phyloP scores from a whole-genome alignment of 2,329 filamentous ascomycete genomes.

The Purpureocillium takamizusanense region DNA sequence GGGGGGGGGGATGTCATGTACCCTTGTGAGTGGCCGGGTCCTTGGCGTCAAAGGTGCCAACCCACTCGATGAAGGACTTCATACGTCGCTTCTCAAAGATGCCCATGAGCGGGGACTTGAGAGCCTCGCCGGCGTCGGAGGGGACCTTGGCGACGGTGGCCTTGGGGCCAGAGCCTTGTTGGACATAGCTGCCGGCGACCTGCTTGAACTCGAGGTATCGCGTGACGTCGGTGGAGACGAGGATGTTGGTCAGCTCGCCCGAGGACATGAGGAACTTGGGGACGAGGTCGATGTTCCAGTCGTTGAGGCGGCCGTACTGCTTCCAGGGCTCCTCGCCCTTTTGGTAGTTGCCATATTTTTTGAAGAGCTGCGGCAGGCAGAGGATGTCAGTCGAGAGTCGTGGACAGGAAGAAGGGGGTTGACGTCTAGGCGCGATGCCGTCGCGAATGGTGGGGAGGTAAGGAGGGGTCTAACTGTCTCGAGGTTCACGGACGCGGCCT shows the following conservation, averaged over 20 bases:
- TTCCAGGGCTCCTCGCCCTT: constrained; percentile 88
- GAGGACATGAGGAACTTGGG: constrained; percentile 99
- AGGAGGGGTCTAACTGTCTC: constrained; percentile 60
- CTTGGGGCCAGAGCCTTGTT: constrained; percentile 74
- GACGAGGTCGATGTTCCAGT: constrained; percentile 99
- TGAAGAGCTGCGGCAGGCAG: constrained; percentile 63
- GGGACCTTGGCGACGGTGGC: constrained; percentile 96
- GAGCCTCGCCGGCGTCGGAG: constrained; percentile 81
- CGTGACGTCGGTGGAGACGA: constrained; percentile 90
- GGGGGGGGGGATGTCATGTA: constrained; percentile 28
- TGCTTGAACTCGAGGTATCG: constrained; percentile 88
- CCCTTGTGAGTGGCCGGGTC: constrained; percentile 86
- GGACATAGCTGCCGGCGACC: constrained; percentile 92
- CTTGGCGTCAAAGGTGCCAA: constrained; percentile 74
- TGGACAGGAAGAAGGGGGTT: constrained; percentile 1
- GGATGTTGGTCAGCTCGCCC: constrained; percentile 95
- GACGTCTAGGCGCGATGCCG: constrained; percentile 6
- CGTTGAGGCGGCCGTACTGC: constrained; percentile 91
- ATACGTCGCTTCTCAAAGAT: constrained; percentile 96
- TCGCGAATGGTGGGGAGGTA: constrained; percentile 5
- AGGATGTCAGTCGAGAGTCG: constrained; percentile 8
- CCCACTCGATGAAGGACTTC: constrained; percentile 94
- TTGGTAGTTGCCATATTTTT: constrained; percentile 81
- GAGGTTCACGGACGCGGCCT: constrained; percentile 94
- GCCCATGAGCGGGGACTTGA: constrained; percentile 91